Conservation (phyloP, 306 rosid genomes). For the Erythrophleum fordii region DNA sequence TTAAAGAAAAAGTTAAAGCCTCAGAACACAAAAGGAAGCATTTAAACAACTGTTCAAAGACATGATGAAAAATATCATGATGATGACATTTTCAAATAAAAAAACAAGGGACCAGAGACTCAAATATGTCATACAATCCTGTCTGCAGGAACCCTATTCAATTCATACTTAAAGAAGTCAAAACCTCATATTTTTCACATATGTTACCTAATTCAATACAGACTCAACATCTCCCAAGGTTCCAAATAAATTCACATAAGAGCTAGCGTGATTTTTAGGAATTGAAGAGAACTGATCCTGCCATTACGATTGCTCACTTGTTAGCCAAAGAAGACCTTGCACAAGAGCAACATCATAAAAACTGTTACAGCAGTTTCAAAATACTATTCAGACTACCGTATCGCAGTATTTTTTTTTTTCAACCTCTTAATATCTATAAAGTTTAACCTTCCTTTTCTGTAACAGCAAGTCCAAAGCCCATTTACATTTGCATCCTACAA, state of each 20-base stretch:
- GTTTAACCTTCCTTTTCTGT: too few relatives aligned
- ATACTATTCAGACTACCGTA: background rate
- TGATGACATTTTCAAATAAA: background rate
- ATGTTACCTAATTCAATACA: background rate
- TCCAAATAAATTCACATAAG: background rate
- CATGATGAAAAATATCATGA: background rate
- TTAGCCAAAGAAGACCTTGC: background rate
- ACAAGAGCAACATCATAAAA: background rate
- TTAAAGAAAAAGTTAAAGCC: constrained; percentile 8
- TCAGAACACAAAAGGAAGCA: constrained; percentile 6
- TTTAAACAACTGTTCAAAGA: constrained; percentile 1
- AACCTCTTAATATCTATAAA: too few relatives aligned
- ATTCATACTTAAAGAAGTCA: background rate
- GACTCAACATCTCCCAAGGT: background rate
- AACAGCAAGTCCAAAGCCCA: background rate
- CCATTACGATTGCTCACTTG: background rate
- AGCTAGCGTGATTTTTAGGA: background rate
- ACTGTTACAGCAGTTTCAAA: background rate
- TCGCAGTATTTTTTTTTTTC: too few relatives aligned
- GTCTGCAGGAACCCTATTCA: background rate
- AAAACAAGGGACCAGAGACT: background rate
- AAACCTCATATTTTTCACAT: background rate
- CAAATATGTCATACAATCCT: constrained; percentile 19
- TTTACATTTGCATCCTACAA: background rate
- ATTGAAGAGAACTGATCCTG: background rate